Percentiles rank a stretch among this genome's conserved stretches.
Evolutionary conservation across 805 yeast species (phyloP).

Genomic region (Kazachstania africana): DNA sequence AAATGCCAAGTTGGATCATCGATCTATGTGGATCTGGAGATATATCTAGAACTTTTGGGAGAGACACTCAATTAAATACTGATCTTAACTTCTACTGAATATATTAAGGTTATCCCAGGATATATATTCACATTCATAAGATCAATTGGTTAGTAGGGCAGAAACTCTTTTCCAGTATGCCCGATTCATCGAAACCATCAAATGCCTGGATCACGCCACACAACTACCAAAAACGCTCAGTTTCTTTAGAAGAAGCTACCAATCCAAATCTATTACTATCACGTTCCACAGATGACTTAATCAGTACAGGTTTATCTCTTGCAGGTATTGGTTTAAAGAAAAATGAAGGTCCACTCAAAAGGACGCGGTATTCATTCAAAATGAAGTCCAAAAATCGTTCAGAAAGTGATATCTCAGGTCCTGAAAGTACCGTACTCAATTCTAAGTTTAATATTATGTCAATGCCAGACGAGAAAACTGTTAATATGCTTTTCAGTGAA

Average conservation of each 20-base stretch:
- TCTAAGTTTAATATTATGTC: constrained; percentile 4
- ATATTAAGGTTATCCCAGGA: too few species aligned
- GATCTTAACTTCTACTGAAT: too few species aligned
- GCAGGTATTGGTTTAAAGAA: constrained; percentile 10
- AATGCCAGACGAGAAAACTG: constrained; percentile 12
- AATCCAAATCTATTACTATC: not conserved
- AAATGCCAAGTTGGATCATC: too few species aligned
- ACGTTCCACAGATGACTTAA: constrained; percentile 3
- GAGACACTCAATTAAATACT: too few species aligned
- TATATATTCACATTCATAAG: too few species aligned
- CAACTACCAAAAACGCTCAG: constrained; percentile 2
- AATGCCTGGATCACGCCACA: constrained; percentile 2
- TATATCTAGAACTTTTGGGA: too few species aligned
- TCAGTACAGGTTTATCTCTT: constrained; percentile 11
- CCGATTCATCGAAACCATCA: too few species aligned
- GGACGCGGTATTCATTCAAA: constrained; percentile 3
- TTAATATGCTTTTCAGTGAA: constrained; percentile 13
- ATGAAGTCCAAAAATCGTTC: constrained; percentile 9
- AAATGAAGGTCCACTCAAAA: not conserved
- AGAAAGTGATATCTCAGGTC: constrained; percentile 4
- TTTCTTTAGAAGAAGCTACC: constrained; percentile 1
- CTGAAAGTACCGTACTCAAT: not conserved
- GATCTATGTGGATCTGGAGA: too few species aligned
- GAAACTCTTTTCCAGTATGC: too few species aligned
- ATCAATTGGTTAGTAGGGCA: too few species aligned